A percentile compares a stretch with the other conserved stretches of the same genome.
phyloP scores from a whole-genome alignment of 2,329 filamentous ascomycete species.

The Magnaporthiopsis rhizophila region DNA sequence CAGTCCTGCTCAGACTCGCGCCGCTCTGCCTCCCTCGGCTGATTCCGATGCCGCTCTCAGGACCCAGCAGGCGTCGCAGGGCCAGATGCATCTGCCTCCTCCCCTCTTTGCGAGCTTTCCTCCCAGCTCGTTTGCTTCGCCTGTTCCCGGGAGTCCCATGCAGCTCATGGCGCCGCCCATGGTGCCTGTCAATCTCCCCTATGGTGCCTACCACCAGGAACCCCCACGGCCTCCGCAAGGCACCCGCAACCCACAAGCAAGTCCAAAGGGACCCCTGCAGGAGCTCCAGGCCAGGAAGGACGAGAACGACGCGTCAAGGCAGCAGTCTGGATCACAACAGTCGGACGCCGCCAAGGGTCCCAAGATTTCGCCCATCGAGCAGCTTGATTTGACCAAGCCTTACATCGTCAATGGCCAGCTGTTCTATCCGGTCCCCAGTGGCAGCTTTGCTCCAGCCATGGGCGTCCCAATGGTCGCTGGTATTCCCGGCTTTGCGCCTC shows the following conservation, averaged over 20 bases:
- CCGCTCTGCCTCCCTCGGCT: slow-evolving; percentile 6
- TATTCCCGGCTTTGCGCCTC: slow-evolving; percentile 10
- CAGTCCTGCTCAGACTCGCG: slow-evolving; percentile 10
- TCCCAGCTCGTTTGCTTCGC: slow-evolving; percentile 13
- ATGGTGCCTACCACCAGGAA: slow-evolving; percentile 12
- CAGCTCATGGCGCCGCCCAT: slow-evolving; percentile 20
- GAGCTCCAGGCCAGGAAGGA: slow-evolving; percentile 20
- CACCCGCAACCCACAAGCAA: slow-evolving; percentile 5
- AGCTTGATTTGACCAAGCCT: slow-evolving; percentile 37
- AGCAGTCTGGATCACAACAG: slow-evolving; percentile 20
- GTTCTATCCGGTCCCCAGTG: slow-evolving; percentile 22
- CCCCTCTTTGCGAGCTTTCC: slow-evolving; percentile 20
- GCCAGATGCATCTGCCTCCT: slow-evolving; percentile 18
- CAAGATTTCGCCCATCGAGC: slow-evolving; percentile 32
- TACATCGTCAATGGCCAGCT: slow-evolving; percentile 31
- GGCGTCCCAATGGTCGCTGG: slow-evolving; percentile 12
- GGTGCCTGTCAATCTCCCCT: slow-evolving; percentile 22
- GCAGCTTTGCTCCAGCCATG: slow-evolving; percentile 4
- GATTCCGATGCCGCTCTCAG: slow-evolving; percentile 6
- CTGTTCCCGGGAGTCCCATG: slow-evolving; percentile 1
- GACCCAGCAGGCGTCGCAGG: slow-evolving; percentile 5
- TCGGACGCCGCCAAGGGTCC: slow-evolving; percentile 19
- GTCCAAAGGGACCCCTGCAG: slow-evolving; percentile 15
- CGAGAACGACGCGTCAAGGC: slow-evolving; percentile 24
- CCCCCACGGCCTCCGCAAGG: too few species aligned